Evolutionary conservation across 139 green algal genomes (phyloP).

Genomic region (Edaphochlamys debaryana): DNA sequence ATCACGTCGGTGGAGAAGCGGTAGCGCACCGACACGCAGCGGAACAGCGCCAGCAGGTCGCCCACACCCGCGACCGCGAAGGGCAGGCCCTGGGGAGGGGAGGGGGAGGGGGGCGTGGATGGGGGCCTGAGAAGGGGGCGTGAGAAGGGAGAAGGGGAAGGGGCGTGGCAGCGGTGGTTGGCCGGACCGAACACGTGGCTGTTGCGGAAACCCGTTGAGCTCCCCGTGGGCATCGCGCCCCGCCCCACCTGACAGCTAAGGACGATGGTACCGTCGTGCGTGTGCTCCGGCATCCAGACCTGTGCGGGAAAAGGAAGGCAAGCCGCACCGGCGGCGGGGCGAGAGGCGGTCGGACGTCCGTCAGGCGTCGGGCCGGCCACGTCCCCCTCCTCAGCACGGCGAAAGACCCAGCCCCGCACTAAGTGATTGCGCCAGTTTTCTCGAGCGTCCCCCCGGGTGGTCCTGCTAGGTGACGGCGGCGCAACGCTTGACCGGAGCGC

Average conservation of each 20-base stretch:
- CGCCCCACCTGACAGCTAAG: slow-evolving; percentile 66
- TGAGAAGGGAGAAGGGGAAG: too few relatives aligned
- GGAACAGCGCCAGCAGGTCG: slow-evolving; percentile 87
- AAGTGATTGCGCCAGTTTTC: too few relatives aligned
- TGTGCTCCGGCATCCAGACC: slow-evolving; percentile 73
- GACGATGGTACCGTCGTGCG: slow-evolving; percentile 56
- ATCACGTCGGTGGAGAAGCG: slow-evolving; percentile 79
- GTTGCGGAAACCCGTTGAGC: background rate
- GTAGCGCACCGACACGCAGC: slow-evolving; percentile 89
- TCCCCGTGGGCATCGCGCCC: too few relatives aligned
- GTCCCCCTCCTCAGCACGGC: background rate
- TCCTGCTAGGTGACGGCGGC: too few relatives aligned
- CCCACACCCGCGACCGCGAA: slow-evolving; percentile 79
- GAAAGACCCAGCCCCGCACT: too few relatives aligned
- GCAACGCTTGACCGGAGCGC: too few relatives aligned
- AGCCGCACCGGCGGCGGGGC: background rate
- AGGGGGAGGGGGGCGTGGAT: background rate
- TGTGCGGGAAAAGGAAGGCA: slow-evolving; percentile 16
- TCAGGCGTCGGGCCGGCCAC: background rate
- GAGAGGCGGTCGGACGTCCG: background rate
- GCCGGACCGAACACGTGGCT: too few relatives aligned
- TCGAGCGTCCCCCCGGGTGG: too few relatives aligned
- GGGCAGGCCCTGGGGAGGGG: slow-evolving; percentile 72
- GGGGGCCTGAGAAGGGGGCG: too few relatives aligned
- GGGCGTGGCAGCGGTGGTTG: too few relatives aligned